Evolutionary conservation across 2,329 filamentous ascomycete genomes (phyloP), one percentile per base, ranked within the genome.

Genomic region (Dryadomyces quercivorus): DNA sequence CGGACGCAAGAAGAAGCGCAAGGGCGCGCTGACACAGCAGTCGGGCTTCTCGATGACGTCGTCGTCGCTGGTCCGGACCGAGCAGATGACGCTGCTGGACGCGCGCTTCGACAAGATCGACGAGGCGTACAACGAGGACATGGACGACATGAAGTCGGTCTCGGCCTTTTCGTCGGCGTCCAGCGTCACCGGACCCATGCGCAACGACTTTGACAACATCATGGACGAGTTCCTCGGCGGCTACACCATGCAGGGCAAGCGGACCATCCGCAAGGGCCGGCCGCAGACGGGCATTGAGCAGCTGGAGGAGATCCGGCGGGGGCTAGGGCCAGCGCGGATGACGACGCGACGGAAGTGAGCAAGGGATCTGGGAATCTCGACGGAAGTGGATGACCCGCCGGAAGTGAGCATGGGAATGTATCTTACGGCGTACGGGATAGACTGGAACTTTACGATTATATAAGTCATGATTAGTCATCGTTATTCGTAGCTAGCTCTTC

Each of bases 41-140:
- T 93, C 90, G 1, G 83, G 90, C 68, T 96, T 88, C 64, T 96
- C 89, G 85, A 97, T 97, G 61, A 96, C 93, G 65, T 98, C 93
- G 69, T 97, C 93, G 62, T 97, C 93, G 85, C 86, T 93, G 72
- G 67, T 88, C 52, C 82, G 93, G 54, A 98, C 91, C 1, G 92
- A 96, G 63, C 88, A 90, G 45, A 79, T 94, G 57, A 84, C 83
- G 0, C 77, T 94, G 1, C 75, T 98, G 7, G 94, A 98, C 66
- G 86, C 86, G 49, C 81, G 93, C 26, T 98, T 97, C 66, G 93
- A 98, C 67, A 88, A 81, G 68, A 81, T 97, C 20, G 89, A 96
- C 68, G 86, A 92, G 67, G 76, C 85, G 58, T 95, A 80, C 59
- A 75, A 75, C 42, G 73, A 72, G 22, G 73, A 75, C 44, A 63